Conservation (phyloP, 495 filamentous ascomycete species). For the Sabuloglossum arenarium region DNA sequence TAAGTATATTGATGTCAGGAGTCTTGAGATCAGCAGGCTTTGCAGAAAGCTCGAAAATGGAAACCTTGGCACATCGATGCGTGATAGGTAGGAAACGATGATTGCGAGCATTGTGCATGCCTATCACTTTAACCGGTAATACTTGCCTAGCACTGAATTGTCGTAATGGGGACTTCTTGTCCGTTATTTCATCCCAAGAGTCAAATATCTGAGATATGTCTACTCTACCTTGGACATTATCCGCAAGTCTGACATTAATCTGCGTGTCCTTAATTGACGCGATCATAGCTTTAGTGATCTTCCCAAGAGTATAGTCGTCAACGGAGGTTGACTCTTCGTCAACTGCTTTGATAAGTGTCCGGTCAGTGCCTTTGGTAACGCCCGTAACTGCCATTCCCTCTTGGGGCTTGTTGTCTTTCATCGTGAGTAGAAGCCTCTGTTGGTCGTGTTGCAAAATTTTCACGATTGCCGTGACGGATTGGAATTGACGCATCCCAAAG, state of each 20-base stretch:
- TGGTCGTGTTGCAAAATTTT: slow-evolving; percentile 39
- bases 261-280: slow-evolving; percentile 70
- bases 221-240: slow-evolving; percentile 77
- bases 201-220: slow-evolving; percentile 82
- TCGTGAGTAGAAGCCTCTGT: slow-evolving; percentile 38
- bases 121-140: slow-evolving; percentile 56
- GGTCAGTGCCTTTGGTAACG: slow-evolving; percentile 2
- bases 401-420: slow-evolving; percentile 17
- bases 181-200: slow-evolving; percentile 62
- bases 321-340: slow-evolving; percentile 42
- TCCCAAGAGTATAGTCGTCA: slow-evolving; percentile 53
- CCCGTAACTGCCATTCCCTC: not conserved
- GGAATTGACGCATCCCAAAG: slow-evolving; percentile 54
- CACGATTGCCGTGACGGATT: slow-evolving; percentile 50
- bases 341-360: slow-evolving; percentile 39
- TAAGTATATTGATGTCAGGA: slow-evolving; percentile 34
- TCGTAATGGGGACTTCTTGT: slow-evolving; percentile 56
- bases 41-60: slow-evolving; percentile 77
- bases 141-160: slow-evolving; percentile 48
- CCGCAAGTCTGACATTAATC: slow-evolving; percentile 73
- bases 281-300: slow-evolving; percentile 57
- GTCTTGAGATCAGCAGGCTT: slow-evolving; percentile 45
- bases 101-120: slow-evolving; percentile 74
- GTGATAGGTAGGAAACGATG: slow-evolving; percentile 83
- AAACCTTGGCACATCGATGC: slow-evolving; percentile 52